Evolutionary conservation across 805 yeast species (phyloP).

Genomic region (Priceomyces fermenticarens): DNA sequence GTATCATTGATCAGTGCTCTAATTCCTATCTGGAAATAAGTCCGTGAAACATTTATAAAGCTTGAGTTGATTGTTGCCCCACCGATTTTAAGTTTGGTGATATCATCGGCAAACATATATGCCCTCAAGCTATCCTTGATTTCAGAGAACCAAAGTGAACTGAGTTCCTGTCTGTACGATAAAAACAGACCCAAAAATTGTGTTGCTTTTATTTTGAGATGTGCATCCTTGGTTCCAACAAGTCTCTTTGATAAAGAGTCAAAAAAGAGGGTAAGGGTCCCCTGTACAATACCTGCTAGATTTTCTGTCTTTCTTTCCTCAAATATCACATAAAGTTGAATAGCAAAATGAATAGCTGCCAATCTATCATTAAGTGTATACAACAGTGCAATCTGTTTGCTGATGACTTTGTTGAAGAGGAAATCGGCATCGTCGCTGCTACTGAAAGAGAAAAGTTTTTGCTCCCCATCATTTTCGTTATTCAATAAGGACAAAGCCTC

Average conservation of each 20-base stretch:
- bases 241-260: slow-evolving; percentile 8
- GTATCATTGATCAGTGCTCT: neutral
- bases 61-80: slow-evolving; percentile 9
- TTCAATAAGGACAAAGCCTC: slow-evolving; percentile 10
- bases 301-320: slow-evolving; percentile 1
- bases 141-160: neutral
- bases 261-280: slow-evolving; percentile 3
- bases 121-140: slow-evolving; percentile 2
- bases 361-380: slow-evolving; percentile 15
- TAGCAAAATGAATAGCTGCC: slow-evolving; percentile 18
- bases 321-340: slow-evolving; percentile 13
- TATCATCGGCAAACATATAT: slow-evolving; percentile 4
- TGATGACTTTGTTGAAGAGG: slow-evolving; percentile 15
- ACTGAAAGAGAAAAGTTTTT: slow-evolving; percentile 17
- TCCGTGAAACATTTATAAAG: slow-evolving; percentile 6
- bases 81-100: neutral
- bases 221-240: neutral
- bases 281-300: neutral
- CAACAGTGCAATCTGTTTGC: slow-evolving; percentile 13
- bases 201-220: neutral
- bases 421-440: slow-evolving; percentile 16
- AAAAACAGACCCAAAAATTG: slow-evolving; percentile 3
- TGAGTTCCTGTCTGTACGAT: neutral
- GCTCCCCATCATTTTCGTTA: slow-evolving; percentile 8
- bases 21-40: slow-evolving; percentile 9